Evolutionary conservation across 2,329 filamentous ascomycete species (phyloP).

Genomic region (Xenoacremonium recifei): DNA sequence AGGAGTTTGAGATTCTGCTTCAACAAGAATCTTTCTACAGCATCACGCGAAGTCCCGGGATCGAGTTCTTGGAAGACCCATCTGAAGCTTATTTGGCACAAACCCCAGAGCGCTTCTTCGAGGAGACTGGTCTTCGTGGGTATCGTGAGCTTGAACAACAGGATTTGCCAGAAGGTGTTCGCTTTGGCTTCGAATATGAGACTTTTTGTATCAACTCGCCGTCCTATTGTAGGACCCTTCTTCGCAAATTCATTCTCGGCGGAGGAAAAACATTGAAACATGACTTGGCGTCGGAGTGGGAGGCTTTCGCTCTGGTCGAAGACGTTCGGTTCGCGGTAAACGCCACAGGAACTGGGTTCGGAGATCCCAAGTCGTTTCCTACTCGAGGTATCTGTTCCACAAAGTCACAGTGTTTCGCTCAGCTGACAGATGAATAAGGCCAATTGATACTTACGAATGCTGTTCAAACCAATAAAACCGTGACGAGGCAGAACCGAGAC

Average conservation of each 20-base stretch:
- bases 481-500: conserved; percentile 62
- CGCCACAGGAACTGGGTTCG: conserved; percentile 33
- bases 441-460: conserved; percentile 39
- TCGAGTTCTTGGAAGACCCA: conserved; percentile 52
- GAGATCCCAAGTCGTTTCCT: conserved; percentile 30
- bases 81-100: conserved; percentile 34
- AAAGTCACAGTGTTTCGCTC: too few species aligned
- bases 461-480: conserved; percentile 30
- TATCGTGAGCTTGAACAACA: conserved; percentile 26
- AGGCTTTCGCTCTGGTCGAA: conserved; percentile 24
- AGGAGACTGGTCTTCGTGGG: conserved; percentile 26
- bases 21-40: conserved; percentile 35
- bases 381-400: conserved; percentile 30
- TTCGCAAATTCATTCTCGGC: conserved; percentile 29
- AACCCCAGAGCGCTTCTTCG: conserved; percentile 20
- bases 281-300: conserved; percentile 30
- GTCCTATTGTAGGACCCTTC: conserved; percentile 44
- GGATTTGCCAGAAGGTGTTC: conserved; percentile 42
- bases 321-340: conserved; percentile 29
- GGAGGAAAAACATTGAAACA: conserved; percentile 27
- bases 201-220: conserved; percentile 57
- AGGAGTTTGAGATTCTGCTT: conserved; percentile 21
- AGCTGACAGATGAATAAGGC: too few species aligned
- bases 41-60: conserved; percentile 46
- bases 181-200: conserved; percentile 49